A percentile compares a stretch with the other conserved stretches of the same genome.
Evolutionary conservation across 1,139 yeast genomes (phyloP).

Genomic region (Pneumocystis canis): DNA sequence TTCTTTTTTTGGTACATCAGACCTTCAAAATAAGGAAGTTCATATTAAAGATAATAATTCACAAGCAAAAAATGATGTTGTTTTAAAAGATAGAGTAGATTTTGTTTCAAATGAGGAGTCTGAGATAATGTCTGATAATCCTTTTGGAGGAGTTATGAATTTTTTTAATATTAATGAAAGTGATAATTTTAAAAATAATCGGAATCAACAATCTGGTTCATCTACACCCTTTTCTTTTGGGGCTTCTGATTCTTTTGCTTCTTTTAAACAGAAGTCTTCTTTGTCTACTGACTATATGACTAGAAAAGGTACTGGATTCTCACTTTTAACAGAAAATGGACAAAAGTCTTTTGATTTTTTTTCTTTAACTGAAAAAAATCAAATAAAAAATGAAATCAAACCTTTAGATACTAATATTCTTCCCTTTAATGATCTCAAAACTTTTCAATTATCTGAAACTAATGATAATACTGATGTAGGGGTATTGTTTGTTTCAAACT

Average conservation of each 20-base stretch:
- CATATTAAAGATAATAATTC: not conserved
- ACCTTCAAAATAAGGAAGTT: not conserved
- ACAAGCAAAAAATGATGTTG: not conserved
- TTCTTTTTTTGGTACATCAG: not conserved
- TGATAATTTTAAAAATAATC: not conserved
- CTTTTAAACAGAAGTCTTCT: not conserved
- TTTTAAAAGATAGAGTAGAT: not conserved
- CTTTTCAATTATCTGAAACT: not conserved
- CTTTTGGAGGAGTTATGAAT: not conserved
- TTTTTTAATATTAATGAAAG: not conserved
- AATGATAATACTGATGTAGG: not conserved
- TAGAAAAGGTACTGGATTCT: not conserved
- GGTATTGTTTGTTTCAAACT: not conserved
- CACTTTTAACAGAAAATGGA: not conserved
- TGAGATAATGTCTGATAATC: not conserved
- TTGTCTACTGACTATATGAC: not conserved
- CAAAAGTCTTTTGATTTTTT: not conserved
- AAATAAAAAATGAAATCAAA: not conserved
- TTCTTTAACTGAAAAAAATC: not conserved
- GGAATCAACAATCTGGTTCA: not conserved
- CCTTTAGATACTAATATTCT: not conserved
- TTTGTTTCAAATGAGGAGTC: not conserved
- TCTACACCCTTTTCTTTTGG: not conserved
- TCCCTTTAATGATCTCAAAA: not conserved
- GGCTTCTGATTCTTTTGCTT: not conserved